A percentile compares a stretch with the other conserved stretches of the same genome.
Evolutionary conservation across 2,329 filamentous ascomycete genomes (phyloP).

Genomic region (Microsporum audouinii): DNA sequence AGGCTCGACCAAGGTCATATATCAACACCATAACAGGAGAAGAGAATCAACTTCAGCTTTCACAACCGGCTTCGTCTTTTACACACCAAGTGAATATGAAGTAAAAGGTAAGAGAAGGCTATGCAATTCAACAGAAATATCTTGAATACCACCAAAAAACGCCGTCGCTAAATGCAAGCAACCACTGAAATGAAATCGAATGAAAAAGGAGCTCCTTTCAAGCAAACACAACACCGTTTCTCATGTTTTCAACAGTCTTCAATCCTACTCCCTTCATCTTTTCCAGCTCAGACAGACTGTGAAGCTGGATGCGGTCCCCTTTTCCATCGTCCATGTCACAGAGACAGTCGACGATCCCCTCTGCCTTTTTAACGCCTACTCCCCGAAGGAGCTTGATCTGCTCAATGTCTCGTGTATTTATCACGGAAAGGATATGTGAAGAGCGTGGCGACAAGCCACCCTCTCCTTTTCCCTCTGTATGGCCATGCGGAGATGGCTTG

Average conservation of each 20-base stretch:
- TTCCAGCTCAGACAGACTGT: conserved; percentile 31
- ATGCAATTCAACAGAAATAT: background rate
- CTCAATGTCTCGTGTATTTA: conserved; percentile 36
- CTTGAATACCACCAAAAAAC: background rate
- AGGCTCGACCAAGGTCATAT: too few relatives aligned
- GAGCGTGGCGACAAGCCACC: conserved; percentile 30
- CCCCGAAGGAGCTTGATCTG: conserved; percentile 39
- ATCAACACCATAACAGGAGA: too few relatives aligned
- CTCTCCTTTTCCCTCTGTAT: background rate
- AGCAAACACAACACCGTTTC: conserved; percentile 26
- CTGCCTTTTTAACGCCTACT: conserved; percentile 38
- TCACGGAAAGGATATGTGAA: conserved; percentile 33
- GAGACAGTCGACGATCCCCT: conserved; percentile 38
- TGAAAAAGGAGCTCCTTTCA: background rate
- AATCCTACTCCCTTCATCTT: conserved; percentile 35
- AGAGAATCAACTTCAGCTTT: too few relatives aligned
- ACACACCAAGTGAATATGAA: too few relatives aligned
- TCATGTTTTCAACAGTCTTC: conserved; percentile 39
- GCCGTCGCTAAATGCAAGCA: background rate
- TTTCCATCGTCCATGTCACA: conserved; percentile 29
- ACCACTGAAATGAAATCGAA: background rate
- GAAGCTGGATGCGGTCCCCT: conserved; percentile 19
- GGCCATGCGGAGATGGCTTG: conserved; percentile 2
- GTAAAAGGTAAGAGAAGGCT: background rate
- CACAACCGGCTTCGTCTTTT: too few relatives aligned